Evolutionary conservation across 2,329 filamentous ascomycete genomes (phyloP).

Genomic region (Penicillium sp.): DNA sequence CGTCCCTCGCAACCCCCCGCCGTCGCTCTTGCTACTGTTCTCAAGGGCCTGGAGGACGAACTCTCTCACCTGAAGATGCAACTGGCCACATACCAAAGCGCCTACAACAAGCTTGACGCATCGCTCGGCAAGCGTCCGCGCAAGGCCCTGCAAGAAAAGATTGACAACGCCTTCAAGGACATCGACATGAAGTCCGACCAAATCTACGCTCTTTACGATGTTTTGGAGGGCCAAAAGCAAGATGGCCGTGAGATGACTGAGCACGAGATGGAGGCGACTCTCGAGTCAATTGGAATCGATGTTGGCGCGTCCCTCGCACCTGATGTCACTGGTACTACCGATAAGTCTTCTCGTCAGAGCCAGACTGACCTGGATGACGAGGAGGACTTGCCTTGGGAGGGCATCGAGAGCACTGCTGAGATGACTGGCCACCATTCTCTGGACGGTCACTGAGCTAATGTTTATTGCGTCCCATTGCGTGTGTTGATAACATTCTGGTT

Average conservation of each 20-base stretch:
- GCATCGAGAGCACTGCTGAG: conserved; percentile 43
- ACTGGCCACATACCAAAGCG: conserved; percentile 59
- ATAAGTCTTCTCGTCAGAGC: conserved; percentile 26
- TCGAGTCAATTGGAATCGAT: conserved; percentile 47
- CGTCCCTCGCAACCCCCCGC: conserved; percentile 65
- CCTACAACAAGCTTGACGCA: conserved; percentile 66
- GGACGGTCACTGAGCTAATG: conserved; percentile 17
- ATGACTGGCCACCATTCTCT: conserved; percentile 32
- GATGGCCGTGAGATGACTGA: conserved; percentile 62
- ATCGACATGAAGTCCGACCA: conserved; percentile 74
- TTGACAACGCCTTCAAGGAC: conserved; percentile 59
- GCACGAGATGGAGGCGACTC: conserved; percentile 63
- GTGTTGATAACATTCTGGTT: conserved; percentile 2
- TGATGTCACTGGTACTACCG: conserved; percentile 30
- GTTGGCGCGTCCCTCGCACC: conserved; percentile 7
- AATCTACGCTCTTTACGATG: conserved; percentile 79
- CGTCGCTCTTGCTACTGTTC: conserved; percentile 73
- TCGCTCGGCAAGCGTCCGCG: conserved; percentile 64
- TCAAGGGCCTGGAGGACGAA: conserved; percentile 79
- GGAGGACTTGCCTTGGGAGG: conserved; percentile 44
- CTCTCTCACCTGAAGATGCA: conserved; percentile 70
- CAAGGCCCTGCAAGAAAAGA: conserved; percentile 57
- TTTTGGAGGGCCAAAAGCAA: conserved; percentile 73
- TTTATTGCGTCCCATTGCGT: conserved; percentile 1
- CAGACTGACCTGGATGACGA: conserved; percentile 32